phyloP scores from a whole-genome alignment of 1,284 basidiomycete species.

The Cutaneotrichosporon spelunceum region DNA sequence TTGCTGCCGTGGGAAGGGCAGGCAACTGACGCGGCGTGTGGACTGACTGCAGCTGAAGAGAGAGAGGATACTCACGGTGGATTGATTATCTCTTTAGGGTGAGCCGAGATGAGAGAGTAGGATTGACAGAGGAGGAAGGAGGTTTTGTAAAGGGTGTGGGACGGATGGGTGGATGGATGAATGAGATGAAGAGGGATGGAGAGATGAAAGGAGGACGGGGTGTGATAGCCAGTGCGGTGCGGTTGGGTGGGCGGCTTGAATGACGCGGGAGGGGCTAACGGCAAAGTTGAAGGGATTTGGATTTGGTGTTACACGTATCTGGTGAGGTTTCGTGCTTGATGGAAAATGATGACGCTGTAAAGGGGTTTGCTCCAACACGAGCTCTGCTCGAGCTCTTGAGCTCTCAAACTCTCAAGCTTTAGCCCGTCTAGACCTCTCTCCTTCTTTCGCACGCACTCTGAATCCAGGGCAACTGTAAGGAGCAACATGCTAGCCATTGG shows the following conservation, averaged over 20 bases:
- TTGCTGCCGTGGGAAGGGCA: background rate
- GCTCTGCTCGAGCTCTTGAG: too few species aligned
- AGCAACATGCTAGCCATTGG: too few species aligned
- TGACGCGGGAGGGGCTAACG: background rate
- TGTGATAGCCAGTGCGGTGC: background rate
- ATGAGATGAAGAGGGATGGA: background rate
- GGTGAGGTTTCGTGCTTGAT: too few species aligned
- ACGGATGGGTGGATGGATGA: background rate
- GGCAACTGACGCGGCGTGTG: background rate
- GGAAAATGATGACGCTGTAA: too few species aligned
- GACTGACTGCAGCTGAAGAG: background rate
- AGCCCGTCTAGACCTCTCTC: too few species aligned
- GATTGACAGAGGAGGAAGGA: background rate
- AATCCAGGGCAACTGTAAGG: too few species aligned
- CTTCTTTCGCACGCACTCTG: too few species aligned
- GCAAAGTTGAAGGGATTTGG: background rate
- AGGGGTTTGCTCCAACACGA: too few species aligned
- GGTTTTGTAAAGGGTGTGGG: too few species aligned
- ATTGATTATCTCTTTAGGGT: conserved; percentile 1
- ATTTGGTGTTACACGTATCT: too few species aligned
- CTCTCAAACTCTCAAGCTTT: too few species aligned
- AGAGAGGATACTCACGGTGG: background rate
- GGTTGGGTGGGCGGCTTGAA: background rate
- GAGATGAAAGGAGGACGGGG: background rate
- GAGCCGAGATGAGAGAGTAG: background rate